Conservation (phyloP, 768 basidiomycete genomes). For the Collybiopsis luxurians region DNA sequence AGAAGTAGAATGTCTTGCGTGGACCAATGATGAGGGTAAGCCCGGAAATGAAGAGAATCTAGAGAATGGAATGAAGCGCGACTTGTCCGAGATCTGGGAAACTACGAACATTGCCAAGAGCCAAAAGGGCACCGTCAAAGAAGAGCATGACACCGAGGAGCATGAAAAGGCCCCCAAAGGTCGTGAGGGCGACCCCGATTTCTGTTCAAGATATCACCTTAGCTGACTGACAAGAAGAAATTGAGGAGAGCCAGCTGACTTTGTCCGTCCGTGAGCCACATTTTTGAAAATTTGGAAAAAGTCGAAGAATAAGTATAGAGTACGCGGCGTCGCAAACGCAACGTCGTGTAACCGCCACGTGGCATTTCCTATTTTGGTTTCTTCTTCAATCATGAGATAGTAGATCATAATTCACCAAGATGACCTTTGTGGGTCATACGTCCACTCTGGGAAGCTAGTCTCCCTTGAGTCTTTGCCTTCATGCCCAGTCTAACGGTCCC, state of each 20-base stretch:
- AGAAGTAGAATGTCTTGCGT: slow-evolving; percentile 97
- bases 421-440: too few species aligned
- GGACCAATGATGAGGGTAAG: slow-evolving; percentile 97
- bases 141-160: slow-evolving; percentile 93
- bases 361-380: too few species aligned
- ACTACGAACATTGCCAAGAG: slow-evolving; percentile 86
- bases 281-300: slow-evolving; percentile 29
- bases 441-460: too few species aligned
- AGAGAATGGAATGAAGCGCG: slow-evolving; percentile 2
- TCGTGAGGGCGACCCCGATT: slow-evolving; percentile 95
- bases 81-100: not conserved
- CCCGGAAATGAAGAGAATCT: slow-evolving; percentile 94
- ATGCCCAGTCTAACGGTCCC: slow-evolving; percentile 27
- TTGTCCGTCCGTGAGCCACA: slow-evolving; percentile 67
- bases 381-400: too few species aligned
- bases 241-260: slow-evolving; percentile 33
- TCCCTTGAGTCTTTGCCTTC: too few species aligned
- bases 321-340: too few species aligned
- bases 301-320: too few species aligned
- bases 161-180: slow-evolving; percentile 95
- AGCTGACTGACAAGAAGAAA: too few species aligned
- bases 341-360: not conserved
- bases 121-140: slow-evolving; percentile 93
- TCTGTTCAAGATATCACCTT: too few species aligned
- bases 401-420: too few species aligned